A percentile compares a stretch with the other conserved stretches of the same genome.
phyloP scores from a whole-genome alignment of 2,329 filamentous ascomycete genomes.

The Lachnellula cervina region DNA sequence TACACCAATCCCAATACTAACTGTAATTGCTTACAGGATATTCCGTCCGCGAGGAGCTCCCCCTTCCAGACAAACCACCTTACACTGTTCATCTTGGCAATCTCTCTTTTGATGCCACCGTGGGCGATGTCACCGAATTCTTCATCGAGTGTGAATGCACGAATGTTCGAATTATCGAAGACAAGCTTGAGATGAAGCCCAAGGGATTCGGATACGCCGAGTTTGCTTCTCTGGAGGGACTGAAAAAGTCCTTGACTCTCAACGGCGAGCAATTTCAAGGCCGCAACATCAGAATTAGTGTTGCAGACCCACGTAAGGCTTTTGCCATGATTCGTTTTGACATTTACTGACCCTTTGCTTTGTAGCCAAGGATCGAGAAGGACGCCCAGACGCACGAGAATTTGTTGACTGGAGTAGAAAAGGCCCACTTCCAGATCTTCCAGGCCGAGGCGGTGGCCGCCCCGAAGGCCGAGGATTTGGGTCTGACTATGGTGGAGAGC shows the following conservation, averaged over 20 bases:
- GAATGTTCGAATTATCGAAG: slow-evolving; percentile 93
- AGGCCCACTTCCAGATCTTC: slow-evolving; percentile 76
- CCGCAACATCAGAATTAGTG: slow-evolving; percentile 85
- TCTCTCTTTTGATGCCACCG: slow-evolving; percentile 88
- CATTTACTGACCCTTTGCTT: slow-evolving; percentile 12
- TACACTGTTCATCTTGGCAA: slow-evolving; percentile 96
- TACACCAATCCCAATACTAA: slow-evolving; percentile 10
- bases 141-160: slow-evolving; percentile 80
- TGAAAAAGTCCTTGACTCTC: slow-evolving; percentile 83
- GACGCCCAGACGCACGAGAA: slow-evolving; percentile 64
- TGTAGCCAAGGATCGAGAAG: slow-evolving; percentile 74
- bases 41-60: slow-evolving; percentile 67
- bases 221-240: slow-evolving; percentile 78
- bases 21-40: slow-evolving; percentile 42
- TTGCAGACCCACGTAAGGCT: slow-evolving; percentile 92
- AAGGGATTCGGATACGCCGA: slow-evolving; percentile 99
- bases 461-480: slow-evolving; percentile 50
- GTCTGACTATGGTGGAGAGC: slow-evolving; percentile 53
- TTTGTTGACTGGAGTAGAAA: slow-evolving; percentile 89
- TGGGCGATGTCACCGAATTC: slow-evolving; percentile 77
- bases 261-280: slow-evolving; percentile 82
- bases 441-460: slow-evolving; percentile 44
- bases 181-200: slow-evolving; percentile 86
- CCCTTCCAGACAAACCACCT: slow-evolving; percentile 86
- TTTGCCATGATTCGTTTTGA: slow-evolving; percentile 28